Conservation (phyloP, 768 basidiomycete species). For the Leccinum imitatum region DNA sequence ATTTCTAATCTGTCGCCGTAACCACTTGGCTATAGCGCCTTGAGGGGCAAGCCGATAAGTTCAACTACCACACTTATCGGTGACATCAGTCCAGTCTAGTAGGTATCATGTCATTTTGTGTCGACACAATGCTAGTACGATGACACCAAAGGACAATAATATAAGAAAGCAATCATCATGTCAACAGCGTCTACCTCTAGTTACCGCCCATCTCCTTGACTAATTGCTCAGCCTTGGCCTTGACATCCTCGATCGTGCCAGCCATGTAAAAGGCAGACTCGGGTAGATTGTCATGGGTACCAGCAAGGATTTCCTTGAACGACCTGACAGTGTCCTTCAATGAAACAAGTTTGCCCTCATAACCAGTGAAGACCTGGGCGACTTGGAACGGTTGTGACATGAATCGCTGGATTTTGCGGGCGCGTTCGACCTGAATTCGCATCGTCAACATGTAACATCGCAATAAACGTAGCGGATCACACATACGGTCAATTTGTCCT, state of each 20-base stretch:
- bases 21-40: conserved; percentile 80
- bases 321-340: conserved; percentile 96
- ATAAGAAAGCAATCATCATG: conserved; percentile 9
- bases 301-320: conserved; percentile 96
- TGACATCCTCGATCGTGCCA: conserved; percentile 96
- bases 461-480: not conserved
- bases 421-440: conserved; percentile 81
- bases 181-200: conserved; percentile 25
- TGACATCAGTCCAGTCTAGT: not conserved
- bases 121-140: conserved; percentile 15
- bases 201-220: conserved; percentile 84
- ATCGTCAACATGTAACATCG: conserved; percentile 4
- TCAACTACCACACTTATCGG: not conserved
- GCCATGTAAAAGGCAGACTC: conserved; percentile 99
- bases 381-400: conserved; percentile 99
- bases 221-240: conserved; percentile 95
- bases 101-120: conserved; percentile 14
- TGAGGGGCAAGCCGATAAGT: not conserved
- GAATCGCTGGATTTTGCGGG: conserved; percentile 98
- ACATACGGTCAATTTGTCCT: conserved; percentile 86
- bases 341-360: conserved; percentile 94
- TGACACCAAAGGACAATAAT: not conserved
- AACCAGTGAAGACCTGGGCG: conserved; percentile 99
- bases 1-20: conserved; percentile 80
- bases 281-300: conserved; percentile 83